A percentile compares a stretch with the other conserved stretches of the same genome.
phyloP scores from a whole-genome alignment of 2,329 filamentous ascomycete species.

The Plectosphaerella cucumerina region DNA sequence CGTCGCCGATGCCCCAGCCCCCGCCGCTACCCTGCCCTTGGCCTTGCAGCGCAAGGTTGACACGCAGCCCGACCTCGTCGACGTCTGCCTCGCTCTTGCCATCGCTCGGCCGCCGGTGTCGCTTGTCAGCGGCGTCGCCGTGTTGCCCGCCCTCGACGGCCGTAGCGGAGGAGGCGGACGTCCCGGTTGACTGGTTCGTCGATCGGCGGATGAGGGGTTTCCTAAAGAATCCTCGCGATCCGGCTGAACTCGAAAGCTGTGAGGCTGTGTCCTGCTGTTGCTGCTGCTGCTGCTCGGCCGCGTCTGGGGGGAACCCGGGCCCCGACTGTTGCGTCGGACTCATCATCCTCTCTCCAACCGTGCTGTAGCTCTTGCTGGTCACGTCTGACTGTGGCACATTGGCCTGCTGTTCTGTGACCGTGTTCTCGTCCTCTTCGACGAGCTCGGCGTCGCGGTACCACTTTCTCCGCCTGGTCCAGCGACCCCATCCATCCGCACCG shows the following conservation, averaged over 20 bases:
- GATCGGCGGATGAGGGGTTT: conserved; percentile 34
- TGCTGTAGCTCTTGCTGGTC: conserved; percentile 26
- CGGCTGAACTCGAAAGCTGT: conserved; percentile 38
- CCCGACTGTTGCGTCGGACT: conserved; percentile 18
- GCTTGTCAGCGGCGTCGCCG: conserved; percentile 22
- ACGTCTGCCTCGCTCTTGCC: conserved; percentile 37
- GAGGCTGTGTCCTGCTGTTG: conserved; percentile 31
- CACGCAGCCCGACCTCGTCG: conserved; percentile 27
- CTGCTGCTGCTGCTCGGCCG: conserved; percentile 3
- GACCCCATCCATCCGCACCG: conserved; percentile 85
- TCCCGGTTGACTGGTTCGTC: conserved; percentile 26
- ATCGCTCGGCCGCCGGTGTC: conserved; percentile 32
- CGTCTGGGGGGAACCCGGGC: conserved; percentile 9
- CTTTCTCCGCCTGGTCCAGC: conserved; percentile 88
- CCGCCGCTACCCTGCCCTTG: conserved; percentile 43
- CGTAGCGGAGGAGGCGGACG: not conserved
- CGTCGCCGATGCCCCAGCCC: conserved; percentile 78
- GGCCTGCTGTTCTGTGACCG: conserved; percentile 5
- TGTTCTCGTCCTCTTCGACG: conserved; percentile 59
- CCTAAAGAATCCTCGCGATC: conserved; percentile 36
- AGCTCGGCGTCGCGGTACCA: conserved; percentile 97
- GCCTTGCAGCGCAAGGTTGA: conserved; percentile 49
- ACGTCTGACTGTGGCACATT: conserved; percentile 7
- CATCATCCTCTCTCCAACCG: conserved; percentile 32
- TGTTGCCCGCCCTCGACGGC: conserved; percentile 12